Base-by-base conservation (phyloP, 768 basidiomycete genomes). In the Artomyces pyxidatus region DNA sequence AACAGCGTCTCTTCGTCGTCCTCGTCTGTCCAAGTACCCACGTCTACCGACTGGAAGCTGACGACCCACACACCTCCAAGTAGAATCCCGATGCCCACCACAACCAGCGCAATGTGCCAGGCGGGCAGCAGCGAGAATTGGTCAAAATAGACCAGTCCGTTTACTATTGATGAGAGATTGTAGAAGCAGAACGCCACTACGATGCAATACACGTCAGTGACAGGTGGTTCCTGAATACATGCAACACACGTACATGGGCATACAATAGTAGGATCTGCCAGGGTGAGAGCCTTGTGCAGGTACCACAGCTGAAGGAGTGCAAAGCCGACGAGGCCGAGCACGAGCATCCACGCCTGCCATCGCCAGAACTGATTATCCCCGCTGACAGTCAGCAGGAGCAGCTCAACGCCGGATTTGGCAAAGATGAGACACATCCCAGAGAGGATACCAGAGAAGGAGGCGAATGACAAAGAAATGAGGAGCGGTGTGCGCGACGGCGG, bases 111-210 rank as follows among this genome's bases (percentile, higher is more conserved):
- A n/a, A 92, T 75, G 62, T 92, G 78, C n/a, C 78, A 57, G 0
- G 75, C 70, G 1, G 80, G 68, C 30, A 97, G 82, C 21, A 81
- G 71, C 16, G 78, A 74, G 59, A 90, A 78, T 60, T 97, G 91
- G 63, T 93, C 73, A 63, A 88, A 96, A 65, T 93, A 96, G 39
- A 94, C 78, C 46, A 95, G 73, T 4, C 88, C 87, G 56, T 92
- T 93, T 49, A 92, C 73, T 62, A 97, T 95, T 21, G 88, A 89
- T 2, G 89, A 90, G 12, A 94, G 63, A 62, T 95, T 97, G 68
- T 95, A 97, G 65, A 92, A 90, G 65, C 91, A 95, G 68, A 95
- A 97, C 5, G 92, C 91, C 61, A 90, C 83, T 80, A 57, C 22
- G 46, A 51, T 59, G 47, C 21, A 46, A 29, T 12, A 56, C 22